Evolutionary conservation across 495 filamentous ascomycete species (phyloP), one percentile per base, ranked within the genome.

Genomic region (Xylaria intraflava): DNA sequence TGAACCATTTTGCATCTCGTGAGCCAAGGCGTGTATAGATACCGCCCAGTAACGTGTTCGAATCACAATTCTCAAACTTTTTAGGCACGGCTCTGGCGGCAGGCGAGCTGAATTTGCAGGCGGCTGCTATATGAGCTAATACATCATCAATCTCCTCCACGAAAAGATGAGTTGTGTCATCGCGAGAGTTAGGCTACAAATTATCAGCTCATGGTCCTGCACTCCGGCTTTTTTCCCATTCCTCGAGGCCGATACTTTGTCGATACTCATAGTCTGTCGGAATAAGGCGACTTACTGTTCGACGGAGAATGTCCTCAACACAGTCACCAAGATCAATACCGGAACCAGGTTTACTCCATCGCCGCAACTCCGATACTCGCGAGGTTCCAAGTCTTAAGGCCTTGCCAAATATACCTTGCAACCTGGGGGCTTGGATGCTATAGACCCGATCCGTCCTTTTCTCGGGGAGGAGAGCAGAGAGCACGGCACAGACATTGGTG

Each of bases 1-100:
- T 90, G 10, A 96, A 75, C 91, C 91, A 96, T 69, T 96, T 96
- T 0, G 84, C 87, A 62, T 95, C 87, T 35, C 79, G 74, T 14
- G 85, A 81, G 39, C 78, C 76, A 24, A 90, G 55, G 11, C 80
- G 75, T 38, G 67, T 76, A 65, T 86, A 89, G 0, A 89, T 61
- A 24, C 65, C 62, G 16, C 73, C 72, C 1, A 90, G 61, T 8
- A 73, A 57, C 8, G 69, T 61, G 19, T 83, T 79, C 8, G 74
- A 65, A 35, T 77, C 62, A 1, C 50, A 36, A 12, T 67, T 66
- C 9, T 69, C 51, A 16, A 75, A 72, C 12, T 39, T 57, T 14
- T 23, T 29, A 39, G 39, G 47, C 35, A 46, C 36, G 22, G 68
- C 76, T 36, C 81, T 77, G 20, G 90, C 75, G 10, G 71, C 69